Conservation (phyloP, 306 rosid species). For the Malus fusca region DNA sequence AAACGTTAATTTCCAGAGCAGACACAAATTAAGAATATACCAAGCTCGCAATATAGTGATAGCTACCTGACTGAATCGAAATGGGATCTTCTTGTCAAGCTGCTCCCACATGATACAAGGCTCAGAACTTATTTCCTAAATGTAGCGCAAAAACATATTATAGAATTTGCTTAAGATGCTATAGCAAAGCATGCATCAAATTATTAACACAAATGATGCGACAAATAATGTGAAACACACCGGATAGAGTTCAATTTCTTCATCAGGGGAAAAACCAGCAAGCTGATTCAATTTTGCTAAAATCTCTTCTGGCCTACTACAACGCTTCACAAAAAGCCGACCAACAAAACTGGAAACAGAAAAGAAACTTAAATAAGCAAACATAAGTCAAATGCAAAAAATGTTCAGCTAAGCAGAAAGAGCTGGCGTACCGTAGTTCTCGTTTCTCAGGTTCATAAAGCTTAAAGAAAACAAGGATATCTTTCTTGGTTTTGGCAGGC, state of each 20-base stretch:
- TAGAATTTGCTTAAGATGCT: not conserved
- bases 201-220: not conserved
- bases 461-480: not conserved
- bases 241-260: conserved; percentile 76
- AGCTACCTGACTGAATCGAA: conserved; percentile 61
- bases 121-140: conserved; percentile 77
- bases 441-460: conserved; percentile 36
- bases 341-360: conserved; percentile 60
- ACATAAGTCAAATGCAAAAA: not conserved
- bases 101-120: conserved; percentile 75
- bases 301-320: conserved; percentile 63
- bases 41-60: not conserved
- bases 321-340: conserved; percentile 55
- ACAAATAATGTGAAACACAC: conserved; percentile 24
- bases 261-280: conserved; percentile 73
- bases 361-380: conserved; percentile 7
- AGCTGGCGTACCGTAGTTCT: conserved; percentile 51
- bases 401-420: conserved; percentile 3
- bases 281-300: conserved; percentile 54
- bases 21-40: not conserved
- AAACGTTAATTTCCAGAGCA: not conserved
- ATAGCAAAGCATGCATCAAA: not conserved
- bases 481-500: not conserved
- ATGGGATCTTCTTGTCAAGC: conserved; percentile 48
- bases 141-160: not conserved